Evolutionary conservation across 148 eudicot genomes (phyloP).

Genomic region (Chenopodium suecicum): DNA sequence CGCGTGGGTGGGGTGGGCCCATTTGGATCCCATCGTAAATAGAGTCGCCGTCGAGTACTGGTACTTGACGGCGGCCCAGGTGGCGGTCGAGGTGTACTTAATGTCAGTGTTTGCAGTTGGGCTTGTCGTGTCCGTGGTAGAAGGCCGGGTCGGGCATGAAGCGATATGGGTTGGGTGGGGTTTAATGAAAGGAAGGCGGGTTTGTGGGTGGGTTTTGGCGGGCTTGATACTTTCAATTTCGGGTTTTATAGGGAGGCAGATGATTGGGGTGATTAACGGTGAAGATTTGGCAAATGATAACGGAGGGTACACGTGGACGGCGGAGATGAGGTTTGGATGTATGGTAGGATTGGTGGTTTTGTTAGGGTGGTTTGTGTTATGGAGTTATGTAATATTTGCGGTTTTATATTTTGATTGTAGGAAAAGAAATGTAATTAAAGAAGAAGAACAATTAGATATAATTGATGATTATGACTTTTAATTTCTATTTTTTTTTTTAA

Average conservation of each 20-base stretch:
- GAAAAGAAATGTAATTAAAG: constrained; percentile 17
- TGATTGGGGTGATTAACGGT: constrained; percentile 27
- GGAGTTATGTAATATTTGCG: constrained; percentile 33
- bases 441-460: neutral
- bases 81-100: constrained; percentile 8
- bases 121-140: constrained; percentile 35
- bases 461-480: neutral
- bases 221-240: constrained; percentile 4
- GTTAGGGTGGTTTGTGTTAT: constrained; percentile 31
- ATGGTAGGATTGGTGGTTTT: constrained; percentile 24
- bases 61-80: neutral
- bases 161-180: constrained; percentile 30
- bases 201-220: constrained; percentile 33
- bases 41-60: neutral
- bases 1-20: constrained; percentile 13
- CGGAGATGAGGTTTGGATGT: constrained; percentile 22
- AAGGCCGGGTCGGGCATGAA: constrained; percentile 34
- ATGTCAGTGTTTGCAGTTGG: neutral
- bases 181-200: constrained; percentile 38
- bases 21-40: neutral
- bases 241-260: constrained; percentile 18
- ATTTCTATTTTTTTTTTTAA: neutral
- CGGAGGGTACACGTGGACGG: constrained; percentile 25
- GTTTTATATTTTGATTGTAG: constrained; percentile 34
- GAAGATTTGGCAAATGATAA: neutral